Evolutionary conservation across 1,284 basidiomycete species (phyloP).

Genomic region (Serendipita sp.): DNA sequence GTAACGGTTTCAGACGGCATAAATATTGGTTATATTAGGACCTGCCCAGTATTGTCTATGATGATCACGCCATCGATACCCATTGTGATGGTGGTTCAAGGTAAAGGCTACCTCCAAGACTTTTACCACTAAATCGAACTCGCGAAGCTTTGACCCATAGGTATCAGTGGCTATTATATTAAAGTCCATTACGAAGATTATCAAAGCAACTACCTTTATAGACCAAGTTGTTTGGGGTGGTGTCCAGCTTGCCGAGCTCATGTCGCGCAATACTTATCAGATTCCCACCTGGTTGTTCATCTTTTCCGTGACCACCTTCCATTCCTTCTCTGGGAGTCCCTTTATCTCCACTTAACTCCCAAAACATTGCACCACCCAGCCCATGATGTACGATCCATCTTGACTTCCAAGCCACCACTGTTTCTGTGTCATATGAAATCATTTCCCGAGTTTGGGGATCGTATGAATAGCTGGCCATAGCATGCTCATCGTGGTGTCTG

Average conservation of each 20-base stretch:
- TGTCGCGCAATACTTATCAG: constrained; percentile 56
- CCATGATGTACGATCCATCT: constrained; percentile 57
- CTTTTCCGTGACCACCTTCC: constrained; percentile 54
- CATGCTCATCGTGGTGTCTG: constrained; percentile 33
- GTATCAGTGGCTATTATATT: no score
- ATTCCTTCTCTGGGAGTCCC: constrained; percentile 47
- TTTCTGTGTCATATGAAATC: constrained; percentile 66
- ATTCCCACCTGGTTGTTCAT: constrained; percentile 42
- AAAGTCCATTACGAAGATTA: constrained; percentile 49
- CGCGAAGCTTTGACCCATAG: no score
- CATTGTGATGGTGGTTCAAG: constrained; percentile 29
- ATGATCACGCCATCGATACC: constrained; percentile 85
- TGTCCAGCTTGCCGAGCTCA: constrained; percentile 56
- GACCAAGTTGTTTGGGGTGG: constrained; percentile 50
- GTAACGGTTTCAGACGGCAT: not conserved
- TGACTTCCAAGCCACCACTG: constrained; percentile 55
- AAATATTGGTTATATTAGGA: constrained; percentile 11
- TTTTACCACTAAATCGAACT: not conserved
- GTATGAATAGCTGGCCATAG: constrained; percentile 60
- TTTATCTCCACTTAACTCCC: constrained; percentile 76
- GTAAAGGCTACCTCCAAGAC: not conserved
- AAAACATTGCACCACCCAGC: constrained; percentile 73
- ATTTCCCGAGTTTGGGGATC: constrained; percentile 55
- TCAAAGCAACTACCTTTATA: constrained; percentile 63
- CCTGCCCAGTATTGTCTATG: constrained; percentile 65